Evolutionary conservation across 1,139 yeast species (phyloP).

Genomic region (Scheffersomyces lignicola): DNA sequence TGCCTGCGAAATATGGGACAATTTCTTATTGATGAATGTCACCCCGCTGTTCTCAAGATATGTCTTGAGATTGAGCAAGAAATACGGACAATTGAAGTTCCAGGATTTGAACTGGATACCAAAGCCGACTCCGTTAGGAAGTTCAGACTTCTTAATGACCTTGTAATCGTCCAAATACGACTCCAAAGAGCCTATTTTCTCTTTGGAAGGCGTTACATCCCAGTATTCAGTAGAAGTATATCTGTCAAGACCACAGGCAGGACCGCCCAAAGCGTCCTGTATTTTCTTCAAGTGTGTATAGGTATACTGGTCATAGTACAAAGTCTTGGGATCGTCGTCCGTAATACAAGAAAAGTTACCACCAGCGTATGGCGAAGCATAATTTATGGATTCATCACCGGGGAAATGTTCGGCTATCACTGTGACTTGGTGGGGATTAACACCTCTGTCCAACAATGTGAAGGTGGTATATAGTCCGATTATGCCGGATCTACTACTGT

Average conservation of each 20-base stretch:
- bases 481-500: slow-evolving; percentile 56
- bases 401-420: slow-evolving; percentile 66
- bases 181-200: slow-evolving; percentile 44
- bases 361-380: slow-evolving; percentile 83
- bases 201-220: slow-evolving; percentile 45
- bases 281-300: slow-evolving; percentile 47
- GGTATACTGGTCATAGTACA: slow-evolving; percentile 55
- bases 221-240: slow-evolving; percentile 55
- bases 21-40: slow-evolving; percentile 38
- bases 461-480: slow-evolving; percentile 69
- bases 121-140: slow-evolving; percentile 49
- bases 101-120: slow-evolving; percentile 60
- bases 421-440: slow-evolving; percentile 48
- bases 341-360: slow-evolving; percentile 70
- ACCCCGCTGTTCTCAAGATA: slow-evolving; percentile 50
- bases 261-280: slow-evolving; percentile 51
- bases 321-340: slow-evolving; percentile 52
- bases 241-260: slow-evolving; percentile 53
- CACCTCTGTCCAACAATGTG: slow-evolving; percentile 46
- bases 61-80: slow-evolving; percentile 44
- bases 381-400: slow-evolving; percentile 69
- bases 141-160: slow-evolving; percentile 26
- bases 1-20: slow-evolving; percentile 58
- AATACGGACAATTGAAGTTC: slow-evolving; percentile 68
- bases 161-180: slow-evolving; percentile 47